Percentiles rank a stretch among this genome's conserved stretches.
Conservation (phyloP, 352 stramenopile species). For the Globisporangium radiosum region DNA sequence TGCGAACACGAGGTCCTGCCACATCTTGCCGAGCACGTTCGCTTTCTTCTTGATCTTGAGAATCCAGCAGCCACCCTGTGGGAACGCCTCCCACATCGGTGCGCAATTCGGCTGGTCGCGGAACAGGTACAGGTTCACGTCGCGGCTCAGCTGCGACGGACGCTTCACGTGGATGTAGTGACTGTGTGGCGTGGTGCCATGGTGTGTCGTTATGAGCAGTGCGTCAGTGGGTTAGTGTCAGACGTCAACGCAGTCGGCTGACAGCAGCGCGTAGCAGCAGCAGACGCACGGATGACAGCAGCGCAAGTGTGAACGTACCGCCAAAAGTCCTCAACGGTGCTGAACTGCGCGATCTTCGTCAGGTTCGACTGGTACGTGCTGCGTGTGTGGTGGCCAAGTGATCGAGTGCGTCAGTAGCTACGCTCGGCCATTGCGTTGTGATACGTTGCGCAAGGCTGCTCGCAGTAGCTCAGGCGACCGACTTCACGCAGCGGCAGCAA, state of each 20-base stretch:
- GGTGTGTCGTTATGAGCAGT: no score
- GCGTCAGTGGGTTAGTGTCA: neutral
- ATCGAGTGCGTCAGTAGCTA: neutral
- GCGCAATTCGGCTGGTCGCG: slow-evolving; percentile 83
- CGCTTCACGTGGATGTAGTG: slow-evolving; percentile 93
- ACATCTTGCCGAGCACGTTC: slow-evolving; percentile 93
- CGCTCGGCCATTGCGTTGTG: neutral
- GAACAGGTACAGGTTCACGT: slow-evolving; percentile 93
- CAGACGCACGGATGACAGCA: neutral
- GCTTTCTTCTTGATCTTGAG: slow-evolving; percentile 94
- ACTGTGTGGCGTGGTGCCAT: slow-evolving; percentile 10
- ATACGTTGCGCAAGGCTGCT: no score
- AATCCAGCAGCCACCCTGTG: slow-evolving; percentile 92
- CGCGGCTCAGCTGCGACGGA: slow-evolving; percentile 85
- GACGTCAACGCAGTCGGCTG: neutral
- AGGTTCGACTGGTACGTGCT: slow-evolving; percentile 79
- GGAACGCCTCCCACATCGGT: slow-evolving; percentile 90
- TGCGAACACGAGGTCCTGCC: slow-evolving; percentile 91
- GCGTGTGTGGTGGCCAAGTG: slow-evolving; percentile 2
- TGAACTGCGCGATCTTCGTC: slow-evolving; percentile 87
- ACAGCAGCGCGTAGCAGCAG: neutral
- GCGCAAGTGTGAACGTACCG: slow-evolving; percentile 31
- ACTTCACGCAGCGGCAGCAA: no score
- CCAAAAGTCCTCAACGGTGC: slow-evolving; percentile 92
- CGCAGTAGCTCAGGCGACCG: no score